Evolutionary conservation across 2,329 filamentous ascomycete species (phyloP), one percentile per base, ranked within the genome.

Genomic region (Penicillium sp.): DNA sequence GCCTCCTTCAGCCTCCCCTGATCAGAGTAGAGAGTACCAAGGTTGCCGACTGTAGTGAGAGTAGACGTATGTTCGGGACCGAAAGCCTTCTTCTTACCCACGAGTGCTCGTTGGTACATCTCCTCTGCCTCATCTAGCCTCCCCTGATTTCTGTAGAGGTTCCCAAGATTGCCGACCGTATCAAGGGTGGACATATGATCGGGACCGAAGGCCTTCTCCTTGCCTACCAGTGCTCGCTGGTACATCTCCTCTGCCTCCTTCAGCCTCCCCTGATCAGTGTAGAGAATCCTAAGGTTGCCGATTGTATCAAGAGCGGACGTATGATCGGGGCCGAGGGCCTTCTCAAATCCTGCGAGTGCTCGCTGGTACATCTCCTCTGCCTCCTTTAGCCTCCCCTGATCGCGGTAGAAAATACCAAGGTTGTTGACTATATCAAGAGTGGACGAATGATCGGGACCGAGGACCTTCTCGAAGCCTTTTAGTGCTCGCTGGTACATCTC

Each of bases 401-500:
- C 48, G 7, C 6, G n/a, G 28, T 51, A 51, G 28, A 51, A 30
- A 22, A 5, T 6, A 2, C 48, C 5, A 51, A 13, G 25, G 28
- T 16, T 35, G 8, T 51, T 51, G 48, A 51, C 48, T 4, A 16
- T 51, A 5, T 13, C 10, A 19, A 51, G 48, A 51, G 48, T 51
- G 25, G 8, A 35, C 48, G n/a, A n/a, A 4, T 51, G 46, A 30
- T 33, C 46, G 19, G 16, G 28, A 30, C 46, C 46, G 5, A 28
- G 26, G 6, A 16, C 48, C 14, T 51, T 51, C 28, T 51, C 48
- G 7, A 4, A 8, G 7, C 28, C 48, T 51, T 3, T n/a, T 16
- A 30, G 48, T 35, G 48, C 48, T 51, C 48, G 48, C 16, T 35
- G 16, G 46, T 51, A 51, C 46, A 51, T 51, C 28, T 35, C 46